Conservation (phyloP, 2,329 filamentous ascomycete species). For the Verticillium isaacii region DNA sequence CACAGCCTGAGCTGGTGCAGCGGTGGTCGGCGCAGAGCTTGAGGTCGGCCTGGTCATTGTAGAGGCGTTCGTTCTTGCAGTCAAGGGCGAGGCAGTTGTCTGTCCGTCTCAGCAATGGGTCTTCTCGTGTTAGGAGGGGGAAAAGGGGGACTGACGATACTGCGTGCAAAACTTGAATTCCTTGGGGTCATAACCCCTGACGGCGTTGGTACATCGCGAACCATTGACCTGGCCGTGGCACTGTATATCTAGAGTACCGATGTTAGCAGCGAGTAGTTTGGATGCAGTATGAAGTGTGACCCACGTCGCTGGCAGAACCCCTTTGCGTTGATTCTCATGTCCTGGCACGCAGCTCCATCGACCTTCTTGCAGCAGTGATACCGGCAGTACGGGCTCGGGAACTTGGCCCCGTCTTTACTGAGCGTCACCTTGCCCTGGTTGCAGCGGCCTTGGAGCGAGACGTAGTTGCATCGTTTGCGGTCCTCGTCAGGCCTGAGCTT, state of each 20-base stretch:
- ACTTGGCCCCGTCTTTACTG: conserved; percentile 5
- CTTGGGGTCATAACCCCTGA: conserved; percentile 11
- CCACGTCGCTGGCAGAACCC: conserved; percentile 10
- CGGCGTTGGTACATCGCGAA: conserved; percentile 6
- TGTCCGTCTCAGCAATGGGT: conserved; percentile 1
- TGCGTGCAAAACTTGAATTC: conserved; percentile 9
- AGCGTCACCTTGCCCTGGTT: conserved; percentile 5
- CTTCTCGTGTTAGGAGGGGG: too few relatives aligned
- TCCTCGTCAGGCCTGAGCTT: conserved; percentile 6
- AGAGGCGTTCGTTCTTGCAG: conserved; percentile 17
- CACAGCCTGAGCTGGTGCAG: conserved; percentile 18
- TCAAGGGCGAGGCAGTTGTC: conserved; percentile 20
- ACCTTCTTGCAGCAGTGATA: conserved; percentile 13
- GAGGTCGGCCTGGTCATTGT: conserved; percentile 13
- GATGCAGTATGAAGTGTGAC: not conserved
- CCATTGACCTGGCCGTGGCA: conserved; percentile 7
- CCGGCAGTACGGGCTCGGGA: conserved; percentile 7
- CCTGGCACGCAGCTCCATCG: conserved; percentile 5
- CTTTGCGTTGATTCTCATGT: conserved; percentile 6
- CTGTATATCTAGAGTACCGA: conserved; percentile 2
- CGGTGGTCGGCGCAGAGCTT: conserved; percentile 22
- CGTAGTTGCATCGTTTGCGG: conserved; percentile 8
- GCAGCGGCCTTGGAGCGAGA: conserved; percentile 6
- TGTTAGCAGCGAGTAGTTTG: not conserved
- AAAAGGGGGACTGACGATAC: not conserved